A percentile compares a stretch with the other conserved stretches of the same genome.
phyloP scores from a whole-genome alignment of 2,329 filamentous ascomycete genomes.

The Sporothrix humicola region DNA sequence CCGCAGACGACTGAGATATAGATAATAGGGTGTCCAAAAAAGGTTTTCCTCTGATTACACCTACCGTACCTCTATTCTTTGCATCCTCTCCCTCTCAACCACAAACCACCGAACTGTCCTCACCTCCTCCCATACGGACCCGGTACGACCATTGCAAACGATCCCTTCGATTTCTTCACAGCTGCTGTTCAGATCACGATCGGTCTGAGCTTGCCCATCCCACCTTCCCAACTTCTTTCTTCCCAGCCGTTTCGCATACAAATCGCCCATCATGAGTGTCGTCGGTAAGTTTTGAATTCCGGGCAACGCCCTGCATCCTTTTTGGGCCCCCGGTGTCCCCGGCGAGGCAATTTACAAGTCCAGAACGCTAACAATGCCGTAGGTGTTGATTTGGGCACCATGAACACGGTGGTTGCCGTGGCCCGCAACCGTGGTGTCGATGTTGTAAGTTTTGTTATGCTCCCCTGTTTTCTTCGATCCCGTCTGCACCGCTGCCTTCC shows the following conservation, averaged over 20 bases:
- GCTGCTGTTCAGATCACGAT: slow-evolving; percentile 16
- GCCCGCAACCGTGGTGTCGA: slow-evolving; percentile 98
- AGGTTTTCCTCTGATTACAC: slow-evolving; percentile 20
- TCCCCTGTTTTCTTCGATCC: slow-evolving; percentile 12
- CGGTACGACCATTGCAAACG: slow-evolving; percentile 18
- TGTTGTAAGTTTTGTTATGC: slow-evolving; percentile 72
- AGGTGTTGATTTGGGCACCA: slow-evolving; percentile 93
- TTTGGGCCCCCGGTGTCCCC: not conserved
- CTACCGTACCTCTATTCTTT: slow-evolving; percentile 10
- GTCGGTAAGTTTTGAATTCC: slow-evolving; percentile 35
- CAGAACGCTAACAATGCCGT: slow-evolving; percentile 31
- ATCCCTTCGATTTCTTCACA: not conserved
- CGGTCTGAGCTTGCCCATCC: slow-evolving; percentile 15
- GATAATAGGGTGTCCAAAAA: slow-evolving; percentile 29
- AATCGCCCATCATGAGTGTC: slow-evolving; percentile 39
- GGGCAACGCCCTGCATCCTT: not conserved
- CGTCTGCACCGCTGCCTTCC: not conserved
- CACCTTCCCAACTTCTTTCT: slow-evolving; percentile 1
- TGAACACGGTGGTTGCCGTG: slow-evolving; percentile 97
- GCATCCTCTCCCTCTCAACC: not conserved
- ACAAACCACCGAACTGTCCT: slow-evolving; percentile 24
- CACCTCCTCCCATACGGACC: slow-evolving; percentile 15
- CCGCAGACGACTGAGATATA: slow-evolving; percentile 24
- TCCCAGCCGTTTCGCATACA: slow-evolving; percentile 22
- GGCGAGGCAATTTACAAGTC: not conserved